phyloP scores from a whole-genome alignment of 345 rosid species.

The Eucalyptus viminalis region DNA sequence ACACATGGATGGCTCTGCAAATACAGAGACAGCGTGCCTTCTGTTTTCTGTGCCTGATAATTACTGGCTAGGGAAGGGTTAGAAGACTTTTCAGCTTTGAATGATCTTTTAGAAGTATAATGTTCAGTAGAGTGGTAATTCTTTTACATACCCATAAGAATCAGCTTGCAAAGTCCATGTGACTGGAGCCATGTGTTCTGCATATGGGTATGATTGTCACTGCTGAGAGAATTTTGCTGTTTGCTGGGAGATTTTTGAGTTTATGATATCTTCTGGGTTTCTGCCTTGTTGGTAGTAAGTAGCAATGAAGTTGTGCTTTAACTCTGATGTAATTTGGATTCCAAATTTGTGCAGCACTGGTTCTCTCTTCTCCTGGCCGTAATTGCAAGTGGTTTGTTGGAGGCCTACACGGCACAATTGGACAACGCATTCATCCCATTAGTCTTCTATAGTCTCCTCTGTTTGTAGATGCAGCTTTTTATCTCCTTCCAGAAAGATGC shows the following conservation, averaged over 20 bases:
- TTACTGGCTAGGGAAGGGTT: background rate
- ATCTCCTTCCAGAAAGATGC: background rate
- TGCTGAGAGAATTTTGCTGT: background rate
- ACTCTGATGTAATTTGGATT: background rate
- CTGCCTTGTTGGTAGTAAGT: background rate
- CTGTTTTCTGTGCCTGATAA: background rate
- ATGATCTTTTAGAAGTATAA: background rate
- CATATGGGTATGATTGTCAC: background rate
- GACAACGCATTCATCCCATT: conserved; percentile 96
- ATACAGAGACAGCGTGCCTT: background rate
- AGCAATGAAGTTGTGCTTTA: background rate
- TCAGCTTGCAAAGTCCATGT: background rate
- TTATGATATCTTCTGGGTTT: background rate
- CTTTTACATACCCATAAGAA: background rate
- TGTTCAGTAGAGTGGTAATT: background rate
- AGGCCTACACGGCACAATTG: conserved; percentile 90
- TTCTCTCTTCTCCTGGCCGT: conserved; percentile 68
- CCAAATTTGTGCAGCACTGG: conserved; percentile 61
- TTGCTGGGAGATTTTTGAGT: background rate
- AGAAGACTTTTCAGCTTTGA: background rate
- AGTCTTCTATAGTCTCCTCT: conserved; percentile 89
- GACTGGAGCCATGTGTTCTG: background rate
- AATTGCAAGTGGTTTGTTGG: conserved; percentile 70
- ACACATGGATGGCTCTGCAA: background rate
- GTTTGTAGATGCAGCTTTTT: conserved; percentile 26